Conservation (phyloP, 192 early-diverging fungal genomes). For the Gryganskiella cystojenkinii region DNA sequence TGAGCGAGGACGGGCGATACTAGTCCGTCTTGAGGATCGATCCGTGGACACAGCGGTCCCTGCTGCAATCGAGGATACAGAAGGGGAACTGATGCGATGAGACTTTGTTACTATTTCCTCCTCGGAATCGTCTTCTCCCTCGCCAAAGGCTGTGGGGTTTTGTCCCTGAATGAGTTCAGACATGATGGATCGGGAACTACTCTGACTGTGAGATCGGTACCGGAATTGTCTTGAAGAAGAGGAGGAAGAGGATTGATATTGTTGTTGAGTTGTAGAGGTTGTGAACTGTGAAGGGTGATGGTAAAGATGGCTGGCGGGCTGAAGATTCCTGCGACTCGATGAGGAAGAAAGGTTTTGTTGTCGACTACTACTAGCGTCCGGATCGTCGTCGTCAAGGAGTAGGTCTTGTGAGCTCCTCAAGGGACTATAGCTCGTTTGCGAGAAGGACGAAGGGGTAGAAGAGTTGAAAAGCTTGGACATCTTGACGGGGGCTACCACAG, state of each 20-base stretch:
- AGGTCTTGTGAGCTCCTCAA: conserved; percentile 39
- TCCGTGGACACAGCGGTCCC: not conserved
- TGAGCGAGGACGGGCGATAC: conserved; percentile 5
- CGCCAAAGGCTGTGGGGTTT: conserved; percentile 8
- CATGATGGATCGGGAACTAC: conserved; percentile 29
- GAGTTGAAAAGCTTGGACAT: conserved; percentile 36
- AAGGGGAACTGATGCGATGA: not conserved
- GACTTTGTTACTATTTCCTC: not conserved
- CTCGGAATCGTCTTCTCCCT: conserved; percentile 25
- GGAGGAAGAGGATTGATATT: not conserved
- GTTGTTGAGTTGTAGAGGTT: not conserved
- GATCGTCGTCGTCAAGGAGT: conserved; percentile 28
- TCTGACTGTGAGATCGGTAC: conserved; percentile 35
- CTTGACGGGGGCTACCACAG: too few species aligned
- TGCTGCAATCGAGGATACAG: not conserved
- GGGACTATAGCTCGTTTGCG: conserved; percentile 43
- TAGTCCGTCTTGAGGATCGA: conserved; percentile 10
- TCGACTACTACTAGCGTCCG: conserved; percentile 8
- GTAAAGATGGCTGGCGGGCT: not conserved
- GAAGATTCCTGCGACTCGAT: not conserved
- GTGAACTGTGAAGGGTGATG: conserved; percentile 5
- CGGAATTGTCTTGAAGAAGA: conserved; percentile 31
- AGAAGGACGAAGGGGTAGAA: conserved; percentile 31
- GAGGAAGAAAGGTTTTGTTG: not conserved
- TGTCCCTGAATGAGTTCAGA: conserved; percentile 8